A percentile compares a stretch with the other conserved stretches of the same genome.
Conservation (phyloP, 2,329 filamentous ascomycete species). For the Anthostomella pinea region DNA sequence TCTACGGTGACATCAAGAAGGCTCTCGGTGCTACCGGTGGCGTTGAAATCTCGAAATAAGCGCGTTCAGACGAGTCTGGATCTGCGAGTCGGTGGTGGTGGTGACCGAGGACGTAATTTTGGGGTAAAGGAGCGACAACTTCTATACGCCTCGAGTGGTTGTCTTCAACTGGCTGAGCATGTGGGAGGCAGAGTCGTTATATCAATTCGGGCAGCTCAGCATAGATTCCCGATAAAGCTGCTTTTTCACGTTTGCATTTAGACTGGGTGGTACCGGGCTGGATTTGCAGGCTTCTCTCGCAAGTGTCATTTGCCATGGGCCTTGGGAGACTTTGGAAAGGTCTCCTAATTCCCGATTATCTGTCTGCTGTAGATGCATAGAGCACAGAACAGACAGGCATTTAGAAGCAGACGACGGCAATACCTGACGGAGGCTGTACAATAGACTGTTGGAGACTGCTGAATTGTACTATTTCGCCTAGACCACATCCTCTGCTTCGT, state of each 20-base stretch:
- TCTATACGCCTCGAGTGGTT: slow-evolving; percentile 7
- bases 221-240: slow-evolving; percentile 23
- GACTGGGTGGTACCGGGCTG: slow-evolving; percentile 28
- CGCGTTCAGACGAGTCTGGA: slow-evolving; percentile 1
- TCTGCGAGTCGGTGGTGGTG: not conserved
- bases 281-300: slow-evolving; percentile 27
- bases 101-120: slow-evolving; percentile 20
- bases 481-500: no score
- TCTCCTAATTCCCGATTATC: slow-evolving; percentile 17
- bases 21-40: slow-evolving; percentile 58
- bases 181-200: slow-evolving; percentile 15
- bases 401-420: slow-evolving; percentile 28
- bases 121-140: slow-evolving; percentile 21
- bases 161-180: slow-evolving; percentile 3
- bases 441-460: no score
- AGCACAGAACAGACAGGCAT: slow-evolving; percentile 27
- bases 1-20: slow-evolving; percentile 55
- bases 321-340: slow-evolving; percentile 14
- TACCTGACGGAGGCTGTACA: slow-evolving; percentile 30
- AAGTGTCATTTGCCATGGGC: slow-evolving; percentile 20
- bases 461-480: no score
- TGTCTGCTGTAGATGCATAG: slow-evolving; percentile 28
- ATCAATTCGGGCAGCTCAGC: slow-evolving; percentile 18
- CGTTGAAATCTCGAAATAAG: slow-evolving; percentile 51
- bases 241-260: slow-evolving; percentile 29